Evolutionary conservation across 2,329 filamentous ascomycete genomes (phyloP).

Genomic region (Raffaelea deltoideospora): DNA sequence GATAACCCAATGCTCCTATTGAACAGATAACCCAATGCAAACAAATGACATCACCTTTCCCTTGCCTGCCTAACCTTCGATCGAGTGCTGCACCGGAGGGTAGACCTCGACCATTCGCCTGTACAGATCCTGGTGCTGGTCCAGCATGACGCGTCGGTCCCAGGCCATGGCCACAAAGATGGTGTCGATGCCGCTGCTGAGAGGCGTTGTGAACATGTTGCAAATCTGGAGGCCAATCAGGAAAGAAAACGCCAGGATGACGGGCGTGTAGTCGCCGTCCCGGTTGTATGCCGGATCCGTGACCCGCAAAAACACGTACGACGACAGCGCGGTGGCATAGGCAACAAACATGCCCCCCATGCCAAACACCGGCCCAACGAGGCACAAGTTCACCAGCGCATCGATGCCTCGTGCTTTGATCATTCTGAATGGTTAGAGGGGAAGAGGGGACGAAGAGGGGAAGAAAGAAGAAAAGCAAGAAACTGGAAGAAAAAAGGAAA

Average conservation of each 20-base stretch:
- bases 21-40: no score
- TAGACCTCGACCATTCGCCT: constrained; percentile 66
- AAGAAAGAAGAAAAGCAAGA: neutral
- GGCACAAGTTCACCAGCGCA: constrained; percentile 75
- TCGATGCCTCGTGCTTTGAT: constrained; percentile 87
- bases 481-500: neutral
- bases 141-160: constrained; percentile 59
- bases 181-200: constrained; percentile 79
- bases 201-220: constrained; percentile 72
- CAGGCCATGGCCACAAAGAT: constrained; percentile 70
- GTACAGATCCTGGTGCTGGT: constrained; percentile 72
- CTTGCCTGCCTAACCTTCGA: constrained; percentile 44
- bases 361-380: constrained; percentile 58
- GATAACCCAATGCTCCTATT: no score
- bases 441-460: neutral
- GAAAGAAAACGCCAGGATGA: constrained; percentile 75
- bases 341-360: constrained; percentile 74
- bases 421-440: constrained; percentile 32
- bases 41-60: no score
- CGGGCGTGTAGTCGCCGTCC: constrained; percentile 51
- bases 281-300: constrained; percentile 67
- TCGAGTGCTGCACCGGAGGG: constrained; percentile 65
- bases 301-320: constrained; percentile 76
- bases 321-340: constrained; percentile 65
- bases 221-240: constrained; percentile 81